These are phyloP conservation scores for Zopfochytrium polystomum DNA, from an alignment of 371 early-diverging fungal species.

Conservation along the genomic window DNA sequence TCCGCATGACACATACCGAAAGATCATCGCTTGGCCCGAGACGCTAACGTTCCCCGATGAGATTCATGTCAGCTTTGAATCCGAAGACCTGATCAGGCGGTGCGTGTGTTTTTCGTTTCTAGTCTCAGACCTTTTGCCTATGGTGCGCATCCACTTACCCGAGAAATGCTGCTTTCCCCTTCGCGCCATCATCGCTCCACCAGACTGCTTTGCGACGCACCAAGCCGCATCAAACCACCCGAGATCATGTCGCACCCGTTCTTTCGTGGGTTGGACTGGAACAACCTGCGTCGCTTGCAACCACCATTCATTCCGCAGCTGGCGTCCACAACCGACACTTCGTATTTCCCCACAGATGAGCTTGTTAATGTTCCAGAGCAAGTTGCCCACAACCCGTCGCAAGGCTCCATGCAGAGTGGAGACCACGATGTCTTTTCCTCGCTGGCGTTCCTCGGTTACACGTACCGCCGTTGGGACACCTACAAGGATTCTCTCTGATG, in stretches of 20 bases:
- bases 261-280: constrained; percentile 95
- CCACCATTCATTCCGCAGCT: constrained; percentile 95
- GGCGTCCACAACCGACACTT: constrained; percentile 92
- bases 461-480: constrained; percentile 31
- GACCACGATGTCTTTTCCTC: constrained; percentile 15
- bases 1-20: constrained; percentile 94
- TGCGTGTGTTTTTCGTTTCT: constrained; percentile 32
- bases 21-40: constrained; percentile 94
- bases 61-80: constrained; percentile 83
- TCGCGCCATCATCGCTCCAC: too few species aligned
- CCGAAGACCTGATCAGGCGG: constrained; percentile 86
- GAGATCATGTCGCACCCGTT: constrained; percentile 94
- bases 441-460: constrained; percentile 32
- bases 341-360: constrained; percentile 95
- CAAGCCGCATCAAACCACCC: constrained; percentile 74
- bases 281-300: constrained; percentile 70
- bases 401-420: constrained; percentile 9
- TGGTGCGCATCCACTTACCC: too few species aligned
- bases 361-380: constrained; percentile 56
- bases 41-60: constrained; percentile 89
- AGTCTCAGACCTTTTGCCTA: too few species aligned
- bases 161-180: too few species aligned
- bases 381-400: constrained; percentile 26
- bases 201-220: constrained; percentile 82
- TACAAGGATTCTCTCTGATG: too few species aligned